Evolutionary conservation across 352 stramenopile species (phyloP).

Genomic region (Elongisporangium senticosum): DNA sequence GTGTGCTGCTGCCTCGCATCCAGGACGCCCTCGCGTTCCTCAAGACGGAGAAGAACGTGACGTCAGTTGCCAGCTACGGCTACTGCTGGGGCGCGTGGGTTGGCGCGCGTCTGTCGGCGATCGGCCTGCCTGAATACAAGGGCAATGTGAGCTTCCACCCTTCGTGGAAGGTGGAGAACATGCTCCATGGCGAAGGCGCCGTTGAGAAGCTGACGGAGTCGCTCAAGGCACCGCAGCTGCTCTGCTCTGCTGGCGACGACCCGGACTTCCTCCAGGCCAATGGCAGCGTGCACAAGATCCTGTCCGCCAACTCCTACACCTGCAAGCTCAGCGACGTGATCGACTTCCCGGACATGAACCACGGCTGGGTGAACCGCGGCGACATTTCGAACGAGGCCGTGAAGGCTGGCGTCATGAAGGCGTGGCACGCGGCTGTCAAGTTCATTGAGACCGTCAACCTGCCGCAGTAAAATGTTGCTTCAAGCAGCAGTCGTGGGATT

Average conservation of each 20-base stretch:
- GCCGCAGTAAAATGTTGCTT: conserved; percentile 1
- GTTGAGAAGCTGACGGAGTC: conserved; percentile 20
- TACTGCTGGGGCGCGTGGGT: conserved; percentile 34
- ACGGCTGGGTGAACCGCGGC: conserved; percentile 52
- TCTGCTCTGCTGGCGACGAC: conserved; percentile 30
- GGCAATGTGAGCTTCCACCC: conserved; percentile 36
- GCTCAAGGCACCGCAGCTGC: conserved; percentile 27
- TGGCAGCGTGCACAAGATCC: conserved; percentile 22
- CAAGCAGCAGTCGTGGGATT: no score
- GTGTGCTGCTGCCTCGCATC: conserved; percentile 4
- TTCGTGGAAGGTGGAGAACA: conserved; percentile 21
- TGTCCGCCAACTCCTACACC: conserved; percentile 12
- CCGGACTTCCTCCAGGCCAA: conserved; percentile 18
- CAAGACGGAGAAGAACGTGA: conserved; percentile 7
- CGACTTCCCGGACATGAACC: conserved; percentile 36
- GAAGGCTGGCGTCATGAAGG: conserved; percentile 35
- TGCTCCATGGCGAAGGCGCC: conserved; percentile 15
- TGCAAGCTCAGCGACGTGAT: conserved; percentile 17
- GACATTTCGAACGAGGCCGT: conserved; percentile 30
- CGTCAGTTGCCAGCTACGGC: conserved; percentile 21
- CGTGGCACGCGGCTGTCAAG: conserved; percentile 37
- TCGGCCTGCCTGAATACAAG: conserved; percentile 11
- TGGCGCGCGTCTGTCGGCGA: conserved; percentile 11
- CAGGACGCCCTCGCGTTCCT: conserved; percentile 22
- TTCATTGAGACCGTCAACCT: conserved; percentile 33